A percentile compares a stretch with the other conserved stretches of the same genome.
phyloP scores from a whole-genome alignment of 495 filamentous ascomycete genomes.

The Penicillium daleae region DNA sequence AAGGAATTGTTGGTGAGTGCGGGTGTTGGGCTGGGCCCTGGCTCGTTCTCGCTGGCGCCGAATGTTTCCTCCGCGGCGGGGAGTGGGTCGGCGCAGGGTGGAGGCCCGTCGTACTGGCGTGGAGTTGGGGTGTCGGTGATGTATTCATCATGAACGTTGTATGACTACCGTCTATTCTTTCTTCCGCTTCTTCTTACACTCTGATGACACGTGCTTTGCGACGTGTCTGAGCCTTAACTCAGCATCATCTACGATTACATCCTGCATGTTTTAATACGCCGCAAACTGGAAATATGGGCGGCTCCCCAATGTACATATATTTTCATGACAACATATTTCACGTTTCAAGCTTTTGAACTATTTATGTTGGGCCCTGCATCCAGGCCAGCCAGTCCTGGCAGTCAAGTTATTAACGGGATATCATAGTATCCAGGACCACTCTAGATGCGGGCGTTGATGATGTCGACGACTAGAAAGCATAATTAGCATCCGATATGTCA shows the following conservation, averaged over 20 bases:
- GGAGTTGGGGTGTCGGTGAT: slow-evolving; percentile 86
- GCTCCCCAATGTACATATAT: slow-evolving; percentile 39
- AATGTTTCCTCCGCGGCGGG: slow-evolving; percentile 29
- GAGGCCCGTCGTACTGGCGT: slow-evolving; percentile 58
- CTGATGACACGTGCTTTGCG: background rate
- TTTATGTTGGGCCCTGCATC: slow-evolving; percentile 11
- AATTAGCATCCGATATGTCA: slow-evolving; percentile 16
- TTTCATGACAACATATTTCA: slow-evolving; percentile 37
- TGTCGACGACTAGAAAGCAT: slow-evolving; percentile 59
- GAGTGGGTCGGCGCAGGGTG: slow-evolving; percentile 57
- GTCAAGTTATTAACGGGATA: slow-evolving; percentile 19
- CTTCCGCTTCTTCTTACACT: slow-evolving; percentile 2
- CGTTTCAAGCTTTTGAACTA: slow-evolving; percentile 31
- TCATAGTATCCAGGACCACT: slow-evolving; percentile 25
- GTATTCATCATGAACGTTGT: slow-evolving; percentile 76
- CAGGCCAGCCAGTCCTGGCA: slow-evolving; percentile 6
- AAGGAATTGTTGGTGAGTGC: slow-evolving; percentile 93
- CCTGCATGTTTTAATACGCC: slow-evolving; percentile 16
- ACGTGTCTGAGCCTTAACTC: background rate
- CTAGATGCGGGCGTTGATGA: slow-evolving; percentile 64
- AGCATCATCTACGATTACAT: background rate
- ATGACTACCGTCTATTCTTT: background rate
- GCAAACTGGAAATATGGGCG: slow-evolving; percentile 24
- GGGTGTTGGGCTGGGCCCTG: slow-evolving; percentile 71
- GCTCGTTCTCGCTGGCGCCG: slow-evolving; percentile 45